Conservation (phyloP, 345 rosid species). For the Alliaria petiolata region DNA sequence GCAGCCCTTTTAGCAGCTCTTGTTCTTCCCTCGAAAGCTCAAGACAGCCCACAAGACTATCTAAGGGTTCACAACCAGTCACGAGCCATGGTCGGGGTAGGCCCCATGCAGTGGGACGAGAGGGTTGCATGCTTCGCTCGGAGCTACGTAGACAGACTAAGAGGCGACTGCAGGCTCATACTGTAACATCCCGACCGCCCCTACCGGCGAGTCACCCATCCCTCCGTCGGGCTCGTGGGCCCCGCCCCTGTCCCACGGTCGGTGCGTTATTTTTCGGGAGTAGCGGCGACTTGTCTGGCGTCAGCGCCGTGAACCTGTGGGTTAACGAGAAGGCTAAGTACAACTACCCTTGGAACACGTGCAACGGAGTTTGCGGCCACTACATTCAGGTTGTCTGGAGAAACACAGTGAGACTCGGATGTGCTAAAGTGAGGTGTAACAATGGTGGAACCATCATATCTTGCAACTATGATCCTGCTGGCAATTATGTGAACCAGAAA, state of each 20-base stretch:
- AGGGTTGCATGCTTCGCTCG: constrained; percentile 2
- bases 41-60: constrained; percentile 22
- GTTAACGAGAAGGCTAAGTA: constrained; percentile 20
- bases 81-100: constrained; percentile 11
- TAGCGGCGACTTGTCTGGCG: not conserved
- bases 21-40: constrained; percentile 8
- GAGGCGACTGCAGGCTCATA: constrained; percentile 13
- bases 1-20: constrained; percentile 10
- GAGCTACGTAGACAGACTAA: constrained; percentile 8
- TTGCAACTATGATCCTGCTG: constrained; percentile 25
- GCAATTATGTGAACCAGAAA: constrained; percentile 6
- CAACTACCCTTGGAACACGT: constrained; percentile 10
- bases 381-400: constrained; percentile 33
- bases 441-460: constrained; percentile 28
- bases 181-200: too few relatives aligned
- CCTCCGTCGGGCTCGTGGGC: constrained; percentile 26
- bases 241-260: too few relatives aligned
- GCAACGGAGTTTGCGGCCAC: constrained; percentile 20
- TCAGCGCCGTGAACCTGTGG: constrained; percentile 17
- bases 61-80: constrained; percentile 7
- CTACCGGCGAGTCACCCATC: too few relatives aligned
- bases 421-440: constrained; percentile 23
- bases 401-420: constrained; percentile 25
- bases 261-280: too few relatives aligned
- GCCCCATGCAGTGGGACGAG: constrained; percentile 17